Evolutionary conservation across 331 rosid species (phyloP).

Genomic region (Telfairia occidentalis): DNA sequence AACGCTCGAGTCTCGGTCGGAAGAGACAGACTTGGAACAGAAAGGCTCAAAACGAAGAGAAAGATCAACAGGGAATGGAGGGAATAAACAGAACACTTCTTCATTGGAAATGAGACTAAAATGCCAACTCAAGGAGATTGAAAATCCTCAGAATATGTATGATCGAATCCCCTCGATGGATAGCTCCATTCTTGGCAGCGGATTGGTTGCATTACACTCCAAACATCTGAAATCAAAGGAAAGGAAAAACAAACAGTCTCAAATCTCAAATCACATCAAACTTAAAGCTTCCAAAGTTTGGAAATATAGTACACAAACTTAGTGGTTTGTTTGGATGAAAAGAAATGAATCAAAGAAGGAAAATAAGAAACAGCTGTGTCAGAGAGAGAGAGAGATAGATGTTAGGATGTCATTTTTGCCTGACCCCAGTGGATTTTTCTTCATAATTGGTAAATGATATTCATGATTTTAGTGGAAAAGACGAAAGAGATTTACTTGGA

Average conservation of each 20-base stretch:
- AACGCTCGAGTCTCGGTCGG: conserved; percentile 42
- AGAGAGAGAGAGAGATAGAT: neutral
- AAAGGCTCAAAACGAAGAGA: conserved; percentile 21
- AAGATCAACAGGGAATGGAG: conserved; percentile 15
- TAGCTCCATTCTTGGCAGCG: neutral
- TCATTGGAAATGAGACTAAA: neutral
- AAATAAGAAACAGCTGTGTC: neutral
- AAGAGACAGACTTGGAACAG: conserved; percentile 38
- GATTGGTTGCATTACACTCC: neutral
- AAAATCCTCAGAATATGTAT: neutral
- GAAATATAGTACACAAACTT: neutral
- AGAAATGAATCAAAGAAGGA: neutral
- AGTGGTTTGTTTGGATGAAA: conserved; percentile 7
- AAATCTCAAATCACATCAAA: conserved; percentile 8
- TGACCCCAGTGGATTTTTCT: conserved; percentile 1
- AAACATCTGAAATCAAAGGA: neutral
- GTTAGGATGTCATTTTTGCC: conserved; percentile 11
- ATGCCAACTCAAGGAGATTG: neutral
- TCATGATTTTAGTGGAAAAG: conserved; percentile 12
- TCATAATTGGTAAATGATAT: neutral
- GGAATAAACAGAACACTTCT: conserved; percentile 1
- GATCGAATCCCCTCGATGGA: neutral
- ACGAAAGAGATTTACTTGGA: conserved; percentile 8
- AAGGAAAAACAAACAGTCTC: neutral
- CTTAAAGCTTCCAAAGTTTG: neutral